A percentile compares a stretch with the other conserved stretches of the same genome.
phyloP scores from a whole-genome alignment of 106 monocot genomes.

The Vanilla planifolia region DNA sequence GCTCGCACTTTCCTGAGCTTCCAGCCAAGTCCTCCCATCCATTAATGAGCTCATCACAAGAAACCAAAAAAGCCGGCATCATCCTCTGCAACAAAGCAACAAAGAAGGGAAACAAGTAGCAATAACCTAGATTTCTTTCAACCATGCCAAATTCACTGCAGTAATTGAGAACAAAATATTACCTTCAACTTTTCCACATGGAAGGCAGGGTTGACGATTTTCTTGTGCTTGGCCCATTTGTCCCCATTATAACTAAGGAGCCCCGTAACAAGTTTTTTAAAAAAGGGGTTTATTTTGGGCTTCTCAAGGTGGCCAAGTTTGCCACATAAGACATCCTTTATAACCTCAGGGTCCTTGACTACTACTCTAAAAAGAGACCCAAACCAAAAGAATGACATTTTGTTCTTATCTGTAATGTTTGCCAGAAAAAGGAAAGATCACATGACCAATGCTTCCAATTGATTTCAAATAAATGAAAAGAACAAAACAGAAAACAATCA shows the following conservation, averaged over 20 bases:
- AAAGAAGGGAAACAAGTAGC: neutral
- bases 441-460: too few species aligned
- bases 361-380: slow-evolving; percentile 43
- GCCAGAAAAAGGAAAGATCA: too few species aligned
- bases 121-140: neutral
- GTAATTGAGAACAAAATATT: neutral
- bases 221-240: slow-evolving; percentile 69
- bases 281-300: slow-evolving; percentile 8
- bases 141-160: neutral
- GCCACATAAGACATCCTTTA: slow-evolving; percentile 47
- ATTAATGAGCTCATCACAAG: slow-evolving; percentile 12
- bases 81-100: slow-evolving; percentile 7
- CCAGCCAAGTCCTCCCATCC: slow-evolving; percentile 12
- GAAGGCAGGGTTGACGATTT: slow-evolving; percentile 74
- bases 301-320: slow-evolving; percentile 56
- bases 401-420: neutral
- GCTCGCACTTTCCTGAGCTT: slow-evolving; percentile 2
- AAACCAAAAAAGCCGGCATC: slow-evolving; percentile 17
- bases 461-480: too few species aligned
- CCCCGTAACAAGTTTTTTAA: slow-evolving; percentile 20
- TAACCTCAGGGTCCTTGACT: slow-evolving; percentile 48
- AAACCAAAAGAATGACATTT: slow-evolving; percentile 24
- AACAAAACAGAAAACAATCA: too few species aligned
- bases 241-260: slow-evolving; percentile 41
- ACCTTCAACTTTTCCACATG: slow-evolving; percentile 74